Conservation (phyloP, 2,329 filamentous ascomycete genomes). For the Alternaria sp. region DNA sequence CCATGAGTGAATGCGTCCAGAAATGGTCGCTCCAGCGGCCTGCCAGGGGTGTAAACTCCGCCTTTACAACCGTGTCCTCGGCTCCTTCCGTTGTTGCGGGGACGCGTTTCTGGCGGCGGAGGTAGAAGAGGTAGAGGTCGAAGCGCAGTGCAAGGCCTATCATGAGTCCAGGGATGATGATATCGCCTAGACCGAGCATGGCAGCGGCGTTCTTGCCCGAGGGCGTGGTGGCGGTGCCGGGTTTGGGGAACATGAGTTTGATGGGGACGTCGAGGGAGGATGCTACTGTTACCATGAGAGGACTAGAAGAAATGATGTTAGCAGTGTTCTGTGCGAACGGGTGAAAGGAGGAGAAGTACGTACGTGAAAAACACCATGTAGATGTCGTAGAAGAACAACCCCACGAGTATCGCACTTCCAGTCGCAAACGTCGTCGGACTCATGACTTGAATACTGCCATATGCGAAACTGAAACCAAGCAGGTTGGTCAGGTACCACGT, state of each 20-base stretch:
- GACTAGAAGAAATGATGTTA: conserved; percentile 53
- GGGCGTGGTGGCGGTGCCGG: conserved; percentile 47
- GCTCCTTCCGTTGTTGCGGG: conserved; percentile 16
- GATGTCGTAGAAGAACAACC: conserved; percentile 93
- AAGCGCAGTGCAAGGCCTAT: conserved; percentile 89
- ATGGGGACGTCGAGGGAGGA: conserved; percentile 90
- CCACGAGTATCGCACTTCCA: conserved; percentile 76
- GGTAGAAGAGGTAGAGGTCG: conserved; percentile 85
- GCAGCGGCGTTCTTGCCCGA: conserved; percentile 58
- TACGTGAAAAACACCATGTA: conserved; percentile 87
- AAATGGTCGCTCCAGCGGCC: conserved; percentile 83
- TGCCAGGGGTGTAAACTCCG: conserved; percentile 58
- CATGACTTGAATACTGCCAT: conserved; percentile 80
- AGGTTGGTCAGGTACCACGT: conserved; percentile 82
- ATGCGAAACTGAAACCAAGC: conserved; percentile 86
- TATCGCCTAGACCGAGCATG: conserved; percentile 93
- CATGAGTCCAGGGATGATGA: conserved; percentile 90
- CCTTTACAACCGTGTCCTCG: conserved; percentile 40
- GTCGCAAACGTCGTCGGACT: conserved; percentile 88
- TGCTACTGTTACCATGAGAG: conserved; percentile 86
- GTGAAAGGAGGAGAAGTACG: conserved; percentile 30
- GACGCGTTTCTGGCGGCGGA: conserved; percentile 62
- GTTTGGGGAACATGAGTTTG: conserved; percentile 84
- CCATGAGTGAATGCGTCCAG: conserved; percentile 65
- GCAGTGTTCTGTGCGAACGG: neutral